Conservation (phyloP, 2,329 filamentous ascomycete species). For the Monilinia fructicola region DNA sequence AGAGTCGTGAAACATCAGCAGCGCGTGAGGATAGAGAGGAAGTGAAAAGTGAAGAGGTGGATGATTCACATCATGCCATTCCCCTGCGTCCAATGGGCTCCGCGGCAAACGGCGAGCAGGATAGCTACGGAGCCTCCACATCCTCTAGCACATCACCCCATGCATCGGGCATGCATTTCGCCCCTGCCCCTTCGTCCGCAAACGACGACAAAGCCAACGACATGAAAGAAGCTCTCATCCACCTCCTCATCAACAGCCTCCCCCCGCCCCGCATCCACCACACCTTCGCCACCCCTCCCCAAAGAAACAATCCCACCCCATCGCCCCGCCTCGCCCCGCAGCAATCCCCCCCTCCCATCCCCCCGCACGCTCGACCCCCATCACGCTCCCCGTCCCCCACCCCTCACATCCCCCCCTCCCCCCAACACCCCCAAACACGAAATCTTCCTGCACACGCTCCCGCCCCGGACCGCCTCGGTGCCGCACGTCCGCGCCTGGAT, state of each 20-base stretch:
- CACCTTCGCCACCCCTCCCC: neutral
- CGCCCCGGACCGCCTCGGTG: too few relatives aligned
- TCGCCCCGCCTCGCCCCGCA: too few relatives aligned
- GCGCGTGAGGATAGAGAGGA: neutral
- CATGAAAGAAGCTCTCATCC: neutral
- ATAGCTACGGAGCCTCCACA: neutral
- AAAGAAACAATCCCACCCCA: too few relatives aligned
- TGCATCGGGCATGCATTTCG: neutral
- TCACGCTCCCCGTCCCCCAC: neutral
- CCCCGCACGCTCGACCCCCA: neutral
- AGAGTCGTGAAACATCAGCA: neutral
- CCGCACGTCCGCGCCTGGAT: constrained; percentile 4
- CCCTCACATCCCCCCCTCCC: neutral
- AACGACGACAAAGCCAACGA: neutral
- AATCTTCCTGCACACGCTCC: neutral
- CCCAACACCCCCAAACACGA: neutral
- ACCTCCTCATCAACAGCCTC: neutral
- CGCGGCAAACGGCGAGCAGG: neutral
- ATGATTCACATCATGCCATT: neutral
- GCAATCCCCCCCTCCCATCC: neutral
- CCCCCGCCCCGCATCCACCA: too few relatives aligned
- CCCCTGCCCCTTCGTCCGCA: neutral
- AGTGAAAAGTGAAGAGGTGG: neutral
- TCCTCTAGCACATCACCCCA: neutral
- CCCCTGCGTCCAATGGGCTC: neutral